Conservation (phyloP, 2,329 filamentous ascomycete species). For the Paramyrothecium sp. region DNA sequence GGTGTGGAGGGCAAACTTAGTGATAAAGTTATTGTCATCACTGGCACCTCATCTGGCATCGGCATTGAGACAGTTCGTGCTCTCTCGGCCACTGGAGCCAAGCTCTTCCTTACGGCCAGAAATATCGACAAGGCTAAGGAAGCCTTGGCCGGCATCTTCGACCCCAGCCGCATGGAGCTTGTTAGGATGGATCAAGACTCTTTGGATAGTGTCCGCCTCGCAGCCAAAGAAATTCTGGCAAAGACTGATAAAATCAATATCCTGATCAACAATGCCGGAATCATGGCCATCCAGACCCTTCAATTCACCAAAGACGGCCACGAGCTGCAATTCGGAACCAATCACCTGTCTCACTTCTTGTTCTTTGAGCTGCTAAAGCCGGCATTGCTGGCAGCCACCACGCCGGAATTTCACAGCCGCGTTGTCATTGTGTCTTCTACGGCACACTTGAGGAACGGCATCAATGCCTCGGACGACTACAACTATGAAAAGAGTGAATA, state of each 20-base stretch:
- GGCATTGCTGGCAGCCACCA: not conserved
- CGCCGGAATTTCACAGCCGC: constrained; percentile 2
- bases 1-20: constrained; percentile 17
- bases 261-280: constrained; percentile 21
- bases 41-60: constrained; percentile 34
- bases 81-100: constrained; percentile 32
- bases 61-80: constrained; percentile 37
- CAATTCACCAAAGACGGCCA: constrained; percentile 11
- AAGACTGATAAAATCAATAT: constrained; percentile 13
- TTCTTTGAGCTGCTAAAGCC: constrained; percentile 9
- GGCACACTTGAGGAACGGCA: not conserved
- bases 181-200: constrained; percentile 28
- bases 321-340: constrained; percentile 14
- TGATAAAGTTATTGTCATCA: constrained; percentile 35
- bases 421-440: constrained; percentile 6
- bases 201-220: constrained; percentile 24
- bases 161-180: constrained; percentile 22
- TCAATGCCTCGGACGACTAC: constrained; percentile 8
- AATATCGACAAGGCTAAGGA: constrained; percentile 29
- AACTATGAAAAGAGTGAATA: constrained; percentile 15
- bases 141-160: constrained; percentile 18
- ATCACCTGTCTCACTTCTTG: constrained; percentile 15
- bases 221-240: constrained; percentile 14
- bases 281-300: constrained; percentile 9
- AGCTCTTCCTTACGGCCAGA: constrained; percentile 32